Evolutionary conservation across 345 rosid genomes (phyloP).

Genomic region (Trapa incisa): DNA sequence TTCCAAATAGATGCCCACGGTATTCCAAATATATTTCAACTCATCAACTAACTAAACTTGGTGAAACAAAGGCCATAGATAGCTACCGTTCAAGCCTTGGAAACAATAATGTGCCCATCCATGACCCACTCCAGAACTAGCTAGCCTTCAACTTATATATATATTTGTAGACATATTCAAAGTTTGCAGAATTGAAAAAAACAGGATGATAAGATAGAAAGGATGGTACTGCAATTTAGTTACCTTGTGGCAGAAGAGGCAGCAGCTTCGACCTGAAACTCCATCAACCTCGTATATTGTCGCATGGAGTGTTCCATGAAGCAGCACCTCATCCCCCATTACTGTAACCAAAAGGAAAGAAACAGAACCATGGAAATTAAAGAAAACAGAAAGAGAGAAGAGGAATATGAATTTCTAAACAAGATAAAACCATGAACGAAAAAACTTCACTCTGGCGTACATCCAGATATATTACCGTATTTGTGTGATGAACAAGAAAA

Average conservation of each 20-base stretch:
- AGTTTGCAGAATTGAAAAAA: not conserved
- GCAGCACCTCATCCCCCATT: constrained; percentile 9
- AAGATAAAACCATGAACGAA: not conserved
- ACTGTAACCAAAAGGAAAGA: not conserved
- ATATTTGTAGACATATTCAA: no score
- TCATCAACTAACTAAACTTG: not conserved
- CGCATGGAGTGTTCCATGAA: constrained; percentile 41
- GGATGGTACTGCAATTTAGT: no score
- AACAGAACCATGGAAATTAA: not conserved
- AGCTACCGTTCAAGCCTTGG: no score
- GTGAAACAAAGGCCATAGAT: not conserved
- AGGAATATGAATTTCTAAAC: not conserved
- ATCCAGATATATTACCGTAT: not conserved
- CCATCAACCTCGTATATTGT: constrained; percentile 23
- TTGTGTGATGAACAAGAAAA: not conserved
- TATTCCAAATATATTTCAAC: no score
- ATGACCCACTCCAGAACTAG: not conserved
- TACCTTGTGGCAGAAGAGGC: no score
- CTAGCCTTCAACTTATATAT: no score
- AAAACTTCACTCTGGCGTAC: not conserved
- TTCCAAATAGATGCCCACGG: no score
- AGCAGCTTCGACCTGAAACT: no score
- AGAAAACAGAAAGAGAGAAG: not conserved
- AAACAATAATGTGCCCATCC: not conserved
- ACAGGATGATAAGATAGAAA: not conserved